A percentile compares a stretch with the other conserved stretches of the same genome.
Evolutionary conservation across 1,284 basidiomycete genomes (phyloP).

Genomic region (Malassezia furfur): DNA sequence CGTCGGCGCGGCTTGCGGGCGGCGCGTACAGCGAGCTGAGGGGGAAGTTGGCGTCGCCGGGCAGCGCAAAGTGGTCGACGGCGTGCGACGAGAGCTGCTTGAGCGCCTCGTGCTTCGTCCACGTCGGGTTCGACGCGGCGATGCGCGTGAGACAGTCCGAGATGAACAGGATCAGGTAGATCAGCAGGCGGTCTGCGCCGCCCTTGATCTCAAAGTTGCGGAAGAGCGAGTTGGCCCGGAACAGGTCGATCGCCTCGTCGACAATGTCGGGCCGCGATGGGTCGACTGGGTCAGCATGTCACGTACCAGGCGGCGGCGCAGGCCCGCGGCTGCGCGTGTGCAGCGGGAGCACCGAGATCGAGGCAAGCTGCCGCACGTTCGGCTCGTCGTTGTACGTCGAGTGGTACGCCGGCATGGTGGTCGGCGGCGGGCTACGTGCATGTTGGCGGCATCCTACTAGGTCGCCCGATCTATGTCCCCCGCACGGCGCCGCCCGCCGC

Average conservation of each 20-base stretch:
- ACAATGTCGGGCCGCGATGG: constrained; percentile 74
- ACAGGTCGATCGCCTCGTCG: constrained; percentile 91
- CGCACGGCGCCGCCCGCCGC: constrained; percentile 4
- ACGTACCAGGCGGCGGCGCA: constrained; percentile 65
- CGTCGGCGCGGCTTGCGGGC: constrained; percentile 67
- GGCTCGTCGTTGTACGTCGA: constrained; percentile 81
- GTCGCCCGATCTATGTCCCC: background rate
- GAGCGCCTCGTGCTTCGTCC: constrained; percentile 62
- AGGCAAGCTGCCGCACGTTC: constrained; percentile 74
- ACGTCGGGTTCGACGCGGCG: constrained; percentile 34
- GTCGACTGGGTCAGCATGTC: constrained; percentile 55
- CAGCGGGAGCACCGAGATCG: constrained; percentile 81
- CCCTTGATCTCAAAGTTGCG: constrained; percentile 99
- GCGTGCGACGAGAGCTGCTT: constrained; percentile 83
- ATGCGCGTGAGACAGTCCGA: constrained; percentile 77
- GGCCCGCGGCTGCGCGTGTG: constrained; percentile 83
- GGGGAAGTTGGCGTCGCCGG: constrained; percentile 90
- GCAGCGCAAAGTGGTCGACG: constrained; percentile 77
- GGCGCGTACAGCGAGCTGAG: constrained; percentile 83
- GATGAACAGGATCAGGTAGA: constrained; percentile 94
- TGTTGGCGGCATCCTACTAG: background rate
- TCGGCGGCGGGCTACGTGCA: background rate
- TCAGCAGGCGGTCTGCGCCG: constrained; percentile 83
- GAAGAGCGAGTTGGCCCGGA: constrained; percentile 97
- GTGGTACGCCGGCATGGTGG: constrained; percentile 59